These are phyloP conservation scores for Globisporangium mamillatum DNA, from an alignment of 352 stramenopile species.

Conservation along the genomic window DNA sequence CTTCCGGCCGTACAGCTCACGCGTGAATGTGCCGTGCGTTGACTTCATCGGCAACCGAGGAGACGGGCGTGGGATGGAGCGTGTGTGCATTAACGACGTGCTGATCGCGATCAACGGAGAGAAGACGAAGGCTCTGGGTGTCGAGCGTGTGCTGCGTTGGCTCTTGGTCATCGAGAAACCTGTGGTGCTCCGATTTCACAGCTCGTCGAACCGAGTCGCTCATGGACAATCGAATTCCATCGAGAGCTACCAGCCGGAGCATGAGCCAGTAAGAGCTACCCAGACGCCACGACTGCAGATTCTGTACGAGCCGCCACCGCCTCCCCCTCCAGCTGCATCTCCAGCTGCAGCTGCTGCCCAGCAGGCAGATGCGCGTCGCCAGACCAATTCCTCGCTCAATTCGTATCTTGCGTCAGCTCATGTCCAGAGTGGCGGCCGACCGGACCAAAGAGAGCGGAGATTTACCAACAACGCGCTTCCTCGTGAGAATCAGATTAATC, in stretches of 20 bases:
- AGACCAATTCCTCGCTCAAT: conserved; percentile 6
- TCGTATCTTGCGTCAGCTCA: conserved; percentile 21
- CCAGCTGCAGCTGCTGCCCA: not conserved
- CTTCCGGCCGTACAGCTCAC: conserved; percentile 63
- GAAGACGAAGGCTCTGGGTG: conserved; percentile 68
- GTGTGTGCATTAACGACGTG: conserved; percentile 78
- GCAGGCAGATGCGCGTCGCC: conserved; percentile 2
- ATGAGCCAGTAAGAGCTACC: conserved; percentile 23
- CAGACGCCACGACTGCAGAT: conserved; percentile 22
- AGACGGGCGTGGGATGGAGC: conserved; percentile 66
- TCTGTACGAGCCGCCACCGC: conserved; percentile 18
- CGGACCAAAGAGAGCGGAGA: conserved; percentile 13
- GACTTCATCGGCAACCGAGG: conserved; percentile 65
- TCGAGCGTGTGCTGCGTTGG: conserved; percentile 76
- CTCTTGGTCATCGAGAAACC: conserved; percentile 75
- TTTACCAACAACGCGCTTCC: conserved; percentile 22
- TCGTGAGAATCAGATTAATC: conserved; percentile 8
- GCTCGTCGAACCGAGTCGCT: conserved; percentile 64
- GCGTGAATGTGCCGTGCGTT: conserved; percentile 70
- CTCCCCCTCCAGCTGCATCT: conserved; percentile 5
- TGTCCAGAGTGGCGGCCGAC: conserved; percentile 22
- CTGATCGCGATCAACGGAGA: conserved; percentile 80
- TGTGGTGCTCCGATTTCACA: conserved; percentile 74
- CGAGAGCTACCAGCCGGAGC: conserved; percentile 29
- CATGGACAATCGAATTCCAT: conserved; percentile 2